Conservation (phyloP, 163 green algal genomes). For the Volvox carteri region DNA sequence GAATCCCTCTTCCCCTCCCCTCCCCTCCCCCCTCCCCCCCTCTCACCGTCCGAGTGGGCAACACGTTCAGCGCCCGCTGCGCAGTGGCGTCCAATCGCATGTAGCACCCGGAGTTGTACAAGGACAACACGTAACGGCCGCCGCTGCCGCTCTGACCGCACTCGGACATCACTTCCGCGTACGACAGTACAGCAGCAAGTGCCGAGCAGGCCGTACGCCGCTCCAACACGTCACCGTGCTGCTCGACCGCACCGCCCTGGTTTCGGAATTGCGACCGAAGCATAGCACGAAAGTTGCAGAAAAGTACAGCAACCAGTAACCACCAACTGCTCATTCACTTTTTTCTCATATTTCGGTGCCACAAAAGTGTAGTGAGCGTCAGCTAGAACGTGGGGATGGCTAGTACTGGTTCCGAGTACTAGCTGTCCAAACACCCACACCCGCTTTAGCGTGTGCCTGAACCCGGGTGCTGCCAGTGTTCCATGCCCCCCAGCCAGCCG, state of each 20-base stretch:
- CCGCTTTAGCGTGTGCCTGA: too few relatives aligned
- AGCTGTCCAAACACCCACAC: too few relatives aligned
- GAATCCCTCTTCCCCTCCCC: background rate
- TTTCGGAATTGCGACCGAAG: too few relatives aligned
- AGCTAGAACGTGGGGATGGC: too few relatives aligned
- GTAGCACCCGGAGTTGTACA: conserved; percentile 84
- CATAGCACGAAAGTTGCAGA: too few relatives aligned
- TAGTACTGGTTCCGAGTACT: too few relatives aligned
- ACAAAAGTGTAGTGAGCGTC: too few relatives aligned
- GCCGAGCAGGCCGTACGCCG: conserved; percentile 59
- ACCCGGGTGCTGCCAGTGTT: too few relatives aligned
- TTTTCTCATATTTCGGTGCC: too few relatives aligned
- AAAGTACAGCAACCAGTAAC: too few relatives aligned
- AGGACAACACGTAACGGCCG: conserved; percentile 67
- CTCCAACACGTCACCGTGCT: conserved; percentile 85
- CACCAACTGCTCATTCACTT: too few relatives aligned
- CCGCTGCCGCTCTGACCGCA: conserved; percentile 15
- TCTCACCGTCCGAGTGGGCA: conserved; percentile 67
- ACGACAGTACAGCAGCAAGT: conserved; percentile 79
- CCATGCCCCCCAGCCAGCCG: too few relatives aligned
- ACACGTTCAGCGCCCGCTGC: conserved; percentile 90
- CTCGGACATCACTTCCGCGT: conserved; percentile 81
- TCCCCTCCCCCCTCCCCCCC: background rate
- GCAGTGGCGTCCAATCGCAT: conserved; percentile 90
- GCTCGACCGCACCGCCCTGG: conserved; percentile 77